These are phyloP conservation scores for Mucor ambiguus DNA, from an alignment of 371 early-diverging fungal genomes.

Conservation along the genomic window DNA sequence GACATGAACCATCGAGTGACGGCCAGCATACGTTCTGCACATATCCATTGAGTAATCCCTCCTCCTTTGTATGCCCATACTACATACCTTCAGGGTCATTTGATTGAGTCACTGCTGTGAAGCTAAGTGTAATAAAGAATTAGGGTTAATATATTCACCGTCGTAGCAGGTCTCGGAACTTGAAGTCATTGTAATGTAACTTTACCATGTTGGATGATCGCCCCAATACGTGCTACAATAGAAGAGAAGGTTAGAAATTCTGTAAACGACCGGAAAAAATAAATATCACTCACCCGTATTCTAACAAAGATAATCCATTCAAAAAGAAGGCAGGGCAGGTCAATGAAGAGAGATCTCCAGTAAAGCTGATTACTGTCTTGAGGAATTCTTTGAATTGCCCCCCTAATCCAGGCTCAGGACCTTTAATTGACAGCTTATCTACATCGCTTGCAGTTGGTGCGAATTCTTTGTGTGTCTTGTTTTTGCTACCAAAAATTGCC, in stretches of 20 bases:
- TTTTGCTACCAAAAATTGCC: slow-evolving; percentile 17
- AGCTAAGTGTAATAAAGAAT: slow-evolving; percentile 15
- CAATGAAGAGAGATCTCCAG: slow-evolving; percentile 77
- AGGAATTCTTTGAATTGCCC: slow-evolving; percentile 56
- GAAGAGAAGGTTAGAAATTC: background rate
- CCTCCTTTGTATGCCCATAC: no score
- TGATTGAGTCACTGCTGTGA: slow-evolving; percentile 47
- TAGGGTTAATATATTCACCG: background rate
- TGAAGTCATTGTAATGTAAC: background rate
- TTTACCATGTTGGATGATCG: slow-evolving; percentile 23
- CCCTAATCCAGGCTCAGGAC: slow-evolving; percentile 37
- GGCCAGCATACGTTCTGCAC: slow-evolving; percentile 28
- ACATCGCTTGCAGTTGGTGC: slow-evolving; percentile 40
- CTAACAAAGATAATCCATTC: slow-evolving; percentile 72
- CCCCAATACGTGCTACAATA: slow-evolving; percentile 27
- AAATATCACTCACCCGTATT: slow-evolving; percentile 66
- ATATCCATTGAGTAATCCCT: background rate
- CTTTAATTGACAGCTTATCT: slow-evolving; percentile 42
- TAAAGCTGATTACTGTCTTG: slow-evolving; percentile 71
- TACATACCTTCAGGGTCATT: slow-evolving; percentile 52
- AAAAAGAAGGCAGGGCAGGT: slow-evolving; percentile 81
- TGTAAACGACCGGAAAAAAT: background rate
- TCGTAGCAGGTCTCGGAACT: background rate
- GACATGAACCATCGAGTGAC: slow-evolving; percentile 44
- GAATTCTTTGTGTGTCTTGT: slow-evolving; percentile 22